These are phyloP conservation scores for Neocucurbitaria cava DNA, from an alignment of 2,329 filamentous ascomycete species.

Conservation along the genomic window DNA sequence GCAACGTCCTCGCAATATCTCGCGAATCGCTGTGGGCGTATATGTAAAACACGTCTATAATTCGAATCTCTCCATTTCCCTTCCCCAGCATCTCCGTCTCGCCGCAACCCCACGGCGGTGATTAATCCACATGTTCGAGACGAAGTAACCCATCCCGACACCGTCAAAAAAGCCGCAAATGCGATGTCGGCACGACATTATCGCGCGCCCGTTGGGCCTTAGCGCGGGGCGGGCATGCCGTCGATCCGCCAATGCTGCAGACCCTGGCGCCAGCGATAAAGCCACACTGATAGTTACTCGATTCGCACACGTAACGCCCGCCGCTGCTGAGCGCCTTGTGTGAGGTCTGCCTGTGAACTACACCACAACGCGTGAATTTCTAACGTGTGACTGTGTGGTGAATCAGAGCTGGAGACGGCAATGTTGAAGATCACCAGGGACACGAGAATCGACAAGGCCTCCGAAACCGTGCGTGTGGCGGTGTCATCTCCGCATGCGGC, in stretches of 20 bases:
- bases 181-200: slow-evolving; percentile 41
- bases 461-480: slow-evolving; percentile 30
- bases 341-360: slow-evolving; percentile 20
- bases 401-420: background rate
- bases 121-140: slow-evolving; percentile 16
- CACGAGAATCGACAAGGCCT: slow-evolving; percentile 8
- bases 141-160: slow-evolving; percentile 10
- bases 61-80: slow-evolving; percentile 1
- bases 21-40: slow-evolving; percentile 20
- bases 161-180: slow-evolving; percentile 34
- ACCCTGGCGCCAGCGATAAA: slow-evolving; percentile 34
- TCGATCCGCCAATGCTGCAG: slow-evolving; percentile 32
- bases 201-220: slow-evolving; percentile 33
- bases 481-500: slow-evolving; percentile 32
- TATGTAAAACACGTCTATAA: slow-evolving; percentile 18
- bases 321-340: slow-evolving; percentile 24
- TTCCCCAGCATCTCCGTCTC: slow-evolving; percentile 9
- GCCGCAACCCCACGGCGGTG: slow-evolving; percentile 35
- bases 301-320: slow-evolving; percentile 42
- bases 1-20: background rate
- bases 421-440: background rate
- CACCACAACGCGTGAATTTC: background rate
- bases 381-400: background rate
- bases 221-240: slow-evolving; percentile 27
- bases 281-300: slow-evolving; percentile 35